Evolutionary conservation across 805 yeast genomes (phyloP).

Genomic region (Cyberlindnera japonica): DNA sequence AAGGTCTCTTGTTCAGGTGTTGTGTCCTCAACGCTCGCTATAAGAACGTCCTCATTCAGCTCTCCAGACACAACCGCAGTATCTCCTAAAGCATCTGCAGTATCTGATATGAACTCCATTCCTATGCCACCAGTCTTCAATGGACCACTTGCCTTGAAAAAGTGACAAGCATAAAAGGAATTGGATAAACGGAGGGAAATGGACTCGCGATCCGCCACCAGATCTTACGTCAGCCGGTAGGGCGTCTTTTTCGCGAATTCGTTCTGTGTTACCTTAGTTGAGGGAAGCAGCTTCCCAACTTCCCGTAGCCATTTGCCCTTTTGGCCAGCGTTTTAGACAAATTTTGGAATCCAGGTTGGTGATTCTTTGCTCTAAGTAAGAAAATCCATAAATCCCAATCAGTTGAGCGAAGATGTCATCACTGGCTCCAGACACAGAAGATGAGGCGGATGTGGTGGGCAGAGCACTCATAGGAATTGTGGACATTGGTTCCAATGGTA

Average conservation of each 20-base stretch:
- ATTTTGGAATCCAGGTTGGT: not conserved
- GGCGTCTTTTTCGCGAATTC: too few species aligned
- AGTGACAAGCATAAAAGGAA: not conserved
- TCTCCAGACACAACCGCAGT: conserved; percentile 5
- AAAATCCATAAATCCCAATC: not conserved
- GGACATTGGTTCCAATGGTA: conserved; percentile 75
- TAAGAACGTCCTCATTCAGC: conserved; percentile 1
- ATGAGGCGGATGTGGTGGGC: conserved; percentile 54
- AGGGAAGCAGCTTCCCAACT: too few species aligned
- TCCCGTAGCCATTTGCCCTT: too few species aligned
- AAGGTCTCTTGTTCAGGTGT: not conserved
- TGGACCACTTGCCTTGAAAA: not conserved
- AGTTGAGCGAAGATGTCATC: conserved; percentile 19
- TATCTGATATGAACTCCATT: conserved; percentile 5
- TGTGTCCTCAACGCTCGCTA: conserved; percentile 1
- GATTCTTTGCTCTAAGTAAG: too few species aligned
- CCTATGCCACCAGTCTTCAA: not conserved
- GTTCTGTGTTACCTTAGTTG: too few species aligned
- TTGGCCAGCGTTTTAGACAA: too few species aligned
- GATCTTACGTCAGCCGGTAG: too few species aligned
- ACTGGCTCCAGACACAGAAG: conserved; percentile 29
- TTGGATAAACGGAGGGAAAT: too few species aligned
- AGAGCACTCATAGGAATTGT: conserved; percentile 61
- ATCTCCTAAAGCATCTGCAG: conserved; percentile 4
- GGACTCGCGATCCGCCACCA: too few species aligned